Evolutionary conservation across 2,329 filamentous ascomycete species (phyloP), one percentile per base, ranked within the genome.

Genomic region (Ophiognomonia clavigignenti-juglandacearum): DNA sequence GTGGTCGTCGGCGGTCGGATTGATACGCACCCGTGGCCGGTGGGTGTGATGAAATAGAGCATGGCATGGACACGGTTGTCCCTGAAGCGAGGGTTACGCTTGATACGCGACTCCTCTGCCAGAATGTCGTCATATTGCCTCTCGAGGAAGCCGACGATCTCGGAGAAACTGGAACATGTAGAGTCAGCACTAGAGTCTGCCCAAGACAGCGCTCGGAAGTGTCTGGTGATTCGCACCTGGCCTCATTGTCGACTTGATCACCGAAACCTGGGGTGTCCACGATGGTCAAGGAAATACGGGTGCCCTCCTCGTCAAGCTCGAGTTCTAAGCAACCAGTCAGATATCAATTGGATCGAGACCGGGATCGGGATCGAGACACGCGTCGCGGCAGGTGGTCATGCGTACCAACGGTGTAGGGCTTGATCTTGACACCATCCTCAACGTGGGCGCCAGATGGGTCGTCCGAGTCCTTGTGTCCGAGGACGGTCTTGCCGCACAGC

Each of bases 41-140:
- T 98, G 39, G 93, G 93, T 56, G 93, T 95, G 77, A 98, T 97
- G 71, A 98, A 98, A 80, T 98, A 98, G 62, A 98, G 85, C 68
- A 98, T 83, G 58, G 91, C 93, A 66, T 98, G 93, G 40, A 98
- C 89, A 75, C 93, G 88, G 76, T 98, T 97, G 75, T 98, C 93
- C 65, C 93, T 86, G 86, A 98, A 98, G 64, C 93, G 85, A 60
- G 93, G 93, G 77, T 98, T 98, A 90, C 93, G 93, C 88, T 98
- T 98, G 80, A 98, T 98, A 77, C 93, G 89, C 62, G 93, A 97
- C 77, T 98, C 93, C 75, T 97, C 92, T 54, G 93, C 92, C 61
- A 98, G 82, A 78, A 98, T 97, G 68, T 97, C 91, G 72, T 98
- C 93, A 72, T 97, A 97, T 82, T 98, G 92, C 74, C 92, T 84